A percentile compares a stretch with the other conserved stretches of the same genome.
phyloP scores from a whole-genome alignment of 108 stramenopile species.

The Nitzschia inconspicua region DNA sequence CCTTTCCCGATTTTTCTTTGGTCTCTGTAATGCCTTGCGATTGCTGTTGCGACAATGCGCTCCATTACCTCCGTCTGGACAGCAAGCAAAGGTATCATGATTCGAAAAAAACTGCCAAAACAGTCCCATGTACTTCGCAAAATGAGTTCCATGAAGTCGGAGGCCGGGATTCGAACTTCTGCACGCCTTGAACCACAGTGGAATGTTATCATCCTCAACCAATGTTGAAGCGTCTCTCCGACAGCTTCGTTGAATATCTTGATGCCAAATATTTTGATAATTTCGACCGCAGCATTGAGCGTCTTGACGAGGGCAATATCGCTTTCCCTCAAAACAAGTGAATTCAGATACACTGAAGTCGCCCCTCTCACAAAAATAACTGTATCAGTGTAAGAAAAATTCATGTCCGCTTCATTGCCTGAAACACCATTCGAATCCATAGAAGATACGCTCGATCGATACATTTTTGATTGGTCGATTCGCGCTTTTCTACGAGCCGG shows the following conservation, averaged over 20 bases:
- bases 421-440: not conserved
- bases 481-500: conserved; percentile 16
- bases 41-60: conserved; percentile 78
- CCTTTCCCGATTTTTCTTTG: conserved; percentile 44
- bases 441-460: not conserved
- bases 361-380: conserved; percentile 80
- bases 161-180: conserved; percentile 74
- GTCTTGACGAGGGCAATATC: conserved; percentile 69
- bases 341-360: conserved; percentile 80
- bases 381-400: conserved; percentile 57
- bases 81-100: conserved; percentile 75
- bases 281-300: conserved; percentile 67
- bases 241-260: conserved; percentile 80
- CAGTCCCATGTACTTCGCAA: conserved; percentile 83
- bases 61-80: conserved; percentile 89
- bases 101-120: conserved; percentile 79
- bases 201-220: conserved; percentile 83
- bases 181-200: conserved; percentile 84
- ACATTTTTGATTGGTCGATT: not conserved
- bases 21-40: conserved; percentile 64
- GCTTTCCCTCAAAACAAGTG: conserved; percentile 63
- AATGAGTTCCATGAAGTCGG: conserved; percentile 81
- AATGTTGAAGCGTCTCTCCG: conserved; percentile 86
- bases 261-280: conserved; percentile 86
- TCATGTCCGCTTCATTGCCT: conserved; percentile 12